A percentile compares a stretch with the other conserved stretches of the same genome.
Conservation (phyloP, 352 stramenopile species). For the Peronospora tabacina region DNA sequence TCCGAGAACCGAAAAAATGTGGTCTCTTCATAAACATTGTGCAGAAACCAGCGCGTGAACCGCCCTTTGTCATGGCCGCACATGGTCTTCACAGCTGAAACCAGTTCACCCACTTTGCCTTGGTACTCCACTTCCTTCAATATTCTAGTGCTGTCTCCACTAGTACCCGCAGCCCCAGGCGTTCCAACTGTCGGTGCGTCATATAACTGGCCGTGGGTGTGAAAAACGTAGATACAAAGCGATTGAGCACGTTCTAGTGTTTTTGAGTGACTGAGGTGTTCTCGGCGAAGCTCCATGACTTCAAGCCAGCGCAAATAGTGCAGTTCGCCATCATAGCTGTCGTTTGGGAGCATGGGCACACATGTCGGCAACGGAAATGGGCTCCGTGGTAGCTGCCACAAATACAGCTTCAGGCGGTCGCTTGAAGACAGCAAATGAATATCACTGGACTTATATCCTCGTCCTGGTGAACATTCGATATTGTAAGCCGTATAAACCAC, state of each 20-base stretch:
- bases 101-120: constrained; percentile 71
- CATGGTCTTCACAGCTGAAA: constrained; percentile 82
- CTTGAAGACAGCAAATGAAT: constrained; percentile 54
- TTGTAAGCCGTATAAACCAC: constrained; percentile 78
- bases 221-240: constrained; percentile 78
- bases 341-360: constrained; percentile 50
- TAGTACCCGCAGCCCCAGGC: constrained; percentile 16
- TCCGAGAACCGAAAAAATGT: constrained; percentile 82
- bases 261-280: constrained; percentile 68
- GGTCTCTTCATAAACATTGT: constrained; percentile 74
- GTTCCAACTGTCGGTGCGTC: constrained; percentile 30
- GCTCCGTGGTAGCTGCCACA: constrained; percentile 78
- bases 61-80: constrained; percentile 80
- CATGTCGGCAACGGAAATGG: constrained; percentile 59
- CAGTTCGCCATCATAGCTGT: constrained; percentile 60
- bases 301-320: constrained; percentile 72
- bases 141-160: constrained; percentile 41
- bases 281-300: constrained; percentile 66
- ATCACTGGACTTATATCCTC: constrained; percentile 77
- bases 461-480: constrained; percentile 76
- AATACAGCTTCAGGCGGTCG: constrained; percentile 67
- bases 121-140: constrained; percentile 78
- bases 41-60: constrained; percentile 74
- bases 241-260: constrained; percentile 77
- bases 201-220: constrained; percentile 67